Evolutionary conservation across 306 rosid genomes (phyloP), one percentile per base, ranked within the genome.

Genomic region (Medicago lupulina): DNA sequence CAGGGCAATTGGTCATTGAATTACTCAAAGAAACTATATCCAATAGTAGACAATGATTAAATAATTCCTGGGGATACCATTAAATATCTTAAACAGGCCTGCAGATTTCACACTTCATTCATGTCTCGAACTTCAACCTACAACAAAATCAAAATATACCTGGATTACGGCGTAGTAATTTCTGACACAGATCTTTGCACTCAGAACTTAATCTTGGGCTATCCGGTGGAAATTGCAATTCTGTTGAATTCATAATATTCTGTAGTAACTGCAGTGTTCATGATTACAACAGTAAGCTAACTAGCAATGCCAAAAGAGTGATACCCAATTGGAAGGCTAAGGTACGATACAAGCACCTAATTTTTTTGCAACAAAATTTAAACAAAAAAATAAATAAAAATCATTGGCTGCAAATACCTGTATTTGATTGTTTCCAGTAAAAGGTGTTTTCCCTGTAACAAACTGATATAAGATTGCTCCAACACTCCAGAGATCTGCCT

Each of bases 401-500:
- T 44, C 43, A 55, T 67, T 12, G 51, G 55, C 23, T 47, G 31
- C 46, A n/a, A 71, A 43, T 77, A 90, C 99, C 97, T 96, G 98
- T 39, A 87, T 87, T 83, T 96, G 99, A 79, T 86, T 87, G 88
- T 79, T 91, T 84, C 99, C 99, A 7, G 96, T 96, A 76, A 87
- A 96, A 76, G 99, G 99, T 54, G 99, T 90, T 86, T 81, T 88
- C 76, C 98, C 99, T 8, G 91, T 89, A 77, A 90, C 98, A 78
- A 96, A 92, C 85, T 96, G 99, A 85, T 83, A 96, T 80, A 96
- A 80, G 85, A 96, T 96, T 6, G 91, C 88, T 51, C 99, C 99
- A 81, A 96, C 99, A 63, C 99, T 96, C 99, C 99, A 96, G 86
- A 96, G 99, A 91, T 96, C 99, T 90, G 99, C 99, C 99, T 96